These are phyloP conservation scores for Diospyros lotus DNA, from an alignment of 148 eudicot genomes.

Conservation along the genomic window DNA sequence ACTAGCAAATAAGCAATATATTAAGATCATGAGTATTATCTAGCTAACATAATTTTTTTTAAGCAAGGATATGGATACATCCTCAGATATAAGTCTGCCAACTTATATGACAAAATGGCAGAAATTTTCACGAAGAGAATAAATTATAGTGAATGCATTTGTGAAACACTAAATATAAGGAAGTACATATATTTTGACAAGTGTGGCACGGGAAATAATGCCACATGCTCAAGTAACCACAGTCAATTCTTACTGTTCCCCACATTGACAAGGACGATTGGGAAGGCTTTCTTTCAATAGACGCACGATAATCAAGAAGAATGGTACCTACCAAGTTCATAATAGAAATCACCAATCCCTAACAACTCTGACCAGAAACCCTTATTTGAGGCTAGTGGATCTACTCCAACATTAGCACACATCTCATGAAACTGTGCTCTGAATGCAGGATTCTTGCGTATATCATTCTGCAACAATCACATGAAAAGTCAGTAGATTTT, in stretches of 20 bases:
- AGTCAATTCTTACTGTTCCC: neutral
- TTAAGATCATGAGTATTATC: neutral
- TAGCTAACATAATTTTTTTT: neutral
- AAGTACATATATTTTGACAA: too few relatives aligned
- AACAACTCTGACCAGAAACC: slow-evolving; percentile 99
- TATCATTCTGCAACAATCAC: slow-evolving; percentile 74
- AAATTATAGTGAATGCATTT: too few relatives aligned
- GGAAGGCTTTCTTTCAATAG: neutral
- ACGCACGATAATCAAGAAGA: neutral
- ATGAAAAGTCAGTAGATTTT: slow-evolving; percentile 10
- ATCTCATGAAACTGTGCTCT: slow-evolving; percentile 97
- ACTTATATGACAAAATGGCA: neutral
- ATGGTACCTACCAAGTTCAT: slow-evolving; percentile 76
- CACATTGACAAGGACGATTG: neutral
- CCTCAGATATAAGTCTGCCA: neutral
- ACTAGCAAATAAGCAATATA: neutral
- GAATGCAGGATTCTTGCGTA: slow-evolving; percentile 92
- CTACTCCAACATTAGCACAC: slow-evolving; percentile 99
- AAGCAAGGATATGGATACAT: neutral
- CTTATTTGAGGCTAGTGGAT: slow-evolving; percentile 94
- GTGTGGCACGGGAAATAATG: slow-evolving; percentile 4
- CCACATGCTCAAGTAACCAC: neutral
- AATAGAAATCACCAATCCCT: slow-evolving; percentile 97
- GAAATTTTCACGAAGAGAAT: neutral
- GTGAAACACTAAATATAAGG: too few relatives aligned